phyloP scores from a whole-genome alignment of 805 yeast species.

The Metahyphopichia silvanorum region DNA sequence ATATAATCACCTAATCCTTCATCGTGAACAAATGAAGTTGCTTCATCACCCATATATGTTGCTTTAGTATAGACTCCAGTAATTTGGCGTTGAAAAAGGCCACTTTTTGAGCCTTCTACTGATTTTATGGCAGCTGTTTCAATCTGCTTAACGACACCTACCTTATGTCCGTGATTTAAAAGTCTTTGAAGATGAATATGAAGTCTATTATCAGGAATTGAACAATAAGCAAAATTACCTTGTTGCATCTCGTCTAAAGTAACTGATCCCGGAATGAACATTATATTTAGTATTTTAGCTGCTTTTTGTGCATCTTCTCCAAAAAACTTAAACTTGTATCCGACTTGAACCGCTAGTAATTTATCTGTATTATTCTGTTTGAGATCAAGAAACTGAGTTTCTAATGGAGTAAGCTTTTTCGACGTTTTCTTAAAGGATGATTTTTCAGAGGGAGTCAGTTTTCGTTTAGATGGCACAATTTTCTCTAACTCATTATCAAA shows the following conservation, averaged over 20 bases:
- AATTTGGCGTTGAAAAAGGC: slow-evolving; percentile 64
- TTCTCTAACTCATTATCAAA: too few species aligned
- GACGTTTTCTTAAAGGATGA: slow-evolving; percentile 3
- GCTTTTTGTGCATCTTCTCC: slow-evolving; percentile 81
- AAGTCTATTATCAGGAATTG: slow-evolving; percentile 76
- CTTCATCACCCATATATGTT: slow-evolving; percentile 69
- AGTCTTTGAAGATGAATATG: slow-evolving; percentile 75
- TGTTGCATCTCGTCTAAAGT: slow-evolving; percentile 53
- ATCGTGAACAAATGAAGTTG: slow-evolving; percentile 13
- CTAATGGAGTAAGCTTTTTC: slow-evolving; percentile 61
- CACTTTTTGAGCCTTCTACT: slow-evolving; percentile 38
- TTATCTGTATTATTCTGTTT: slow-evolving; percentile 63
- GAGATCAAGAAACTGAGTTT: slow-evolving; percentile 68
- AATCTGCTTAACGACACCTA: slow-evolving; percentile 82
- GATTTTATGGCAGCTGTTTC: slow-evolving; percentile 77
- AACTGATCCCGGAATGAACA: slow-evolving; percentile 68
- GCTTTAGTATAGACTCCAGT: slow-evolving; percentile 78
- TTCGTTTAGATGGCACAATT: too few species aligned
- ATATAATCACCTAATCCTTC: slow-evolving; percentile 43
- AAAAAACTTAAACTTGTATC: slow-evolving; percentile 85
- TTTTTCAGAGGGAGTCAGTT: too few species aligned
- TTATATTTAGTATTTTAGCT: slow-evolving; percentile 62
- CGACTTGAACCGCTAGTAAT: slow-evolving; percentile 79
- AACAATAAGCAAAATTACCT: slow-evolving; percentile 72
- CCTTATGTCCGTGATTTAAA: slow-evolving; percentile 68